Conservation (phyloP, 495 filamentous ascomycete genomes). For the Podospora tetraspora region DNA sequence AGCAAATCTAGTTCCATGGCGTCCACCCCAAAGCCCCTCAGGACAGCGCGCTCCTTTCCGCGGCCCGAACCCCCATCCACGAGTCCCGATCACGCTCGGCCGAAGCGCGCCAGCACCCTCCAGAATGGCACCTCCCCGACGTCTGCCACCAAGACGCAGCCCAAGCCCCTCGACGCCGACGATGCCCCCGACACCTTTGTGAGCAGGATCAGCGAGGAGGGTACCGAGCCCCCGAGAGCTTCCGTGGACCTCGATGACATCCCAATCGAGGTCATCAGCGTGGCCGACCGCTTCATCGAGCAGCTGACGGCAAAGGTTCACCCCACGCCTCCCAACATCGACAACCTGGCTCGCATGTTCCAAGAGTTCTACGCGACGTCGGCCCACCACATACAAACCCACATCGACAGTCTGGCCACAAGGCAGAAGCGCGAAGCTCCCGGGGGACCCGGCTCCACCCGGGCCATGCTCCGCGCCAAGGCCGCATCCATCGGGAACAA, state of each 20-base stretch:
- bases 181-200: conserved; percentile 45
- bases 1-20: conserved; percentile 22
- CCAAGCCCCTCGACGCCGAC: conserved; percentile 15
- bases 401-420: conserved; percentile 76
- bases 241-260: conserved; percentile 75
- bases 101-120: conserved; percentile 58
- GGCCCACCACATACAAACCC: conserved; percentile 76
- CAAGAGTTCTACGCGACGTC: conserved; percentile 91
- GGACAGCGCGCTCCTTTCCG: conserved; percentile 27
- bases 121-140: conserved; percentile 45
- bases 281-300: conserved; percentile 92
- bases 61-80: conserved; percentile 16
- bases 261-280: conserved; percentile 83
- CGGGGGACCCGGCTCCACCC: conserved; percentile 44
- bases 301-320: conserved; percentile 84
- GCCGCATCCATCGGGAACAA: conserved; percentile 48
- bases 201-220: conserved; percentile 48
- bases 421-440: conserved; percentile 61
- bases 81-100: conserved; percentile 28
- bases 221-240: conserved; percentile 47
- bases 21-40: conserved; percentile 22
- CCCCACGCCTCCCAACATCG: conserved; percentile 73
- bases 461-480: conserved; percentile 46
- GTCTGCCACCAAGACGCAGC: conserved; percentile 26
- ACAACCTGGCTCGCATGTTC: conserved; percentile 78